Base-by-base conservation (phyloP, 2,329 filamentous ascomycete genomes). In the Penicillium sp. region DNA sequence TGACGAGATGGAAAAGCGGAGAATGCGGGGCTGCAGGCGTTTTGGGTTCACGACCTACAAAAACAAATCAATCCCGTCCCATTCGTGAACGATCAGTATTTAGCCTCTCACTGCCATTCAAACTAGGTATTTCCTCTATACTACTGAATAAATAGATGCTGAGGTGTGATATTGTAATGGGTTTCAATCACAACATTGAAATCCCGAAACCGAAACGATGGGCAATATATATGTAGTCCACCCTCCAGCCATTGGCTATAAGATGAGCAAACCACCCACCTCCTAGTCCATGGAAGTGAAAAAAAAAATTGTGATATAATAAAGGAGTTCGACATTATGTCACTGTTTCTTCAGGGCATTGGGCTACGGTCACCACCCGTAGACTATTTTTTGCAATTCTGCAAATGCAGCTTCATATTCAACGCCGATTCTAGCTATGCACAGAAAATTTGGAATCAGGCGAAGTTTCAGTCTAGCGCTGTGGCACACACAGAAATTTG, bases 1-100 rank as follows among this genome's bases (percentile, higher is more conserved):
- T 62, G 60, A 62, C 60, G 60, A 57, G 56, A 58, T 62, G 27
- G n/a, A 31, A 45, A 57, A 56, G 60, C 47, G 60, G 58, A 58
- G 56, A 61, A 55, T 48, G 59, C 54, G 59, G 51, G 54, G 55
- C 50, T 23, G 19, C 11, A 7, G 31, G 11, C 21, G 21, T 39
- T 50, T 37, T 29, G 33, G 9, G 29, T 46, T 47, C 39, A 31
- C 27, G 26, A 52, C 44, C 49, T 10, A 14, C 33, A 21, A 19
- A 26, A 19, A 31, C 27, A 35, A 21, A n/a, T 21, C 27, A 19
- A 26, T 11, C 8, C 13, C 21, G 21, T 31, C 44, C 6, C n/a
- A 6, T 42, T 21, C 39, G 11, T 14, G 26, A 47, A n/a, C 44
- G 13, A 19, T 29, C 3, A 10, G n/a, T 29, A 5, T 31, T 19